phyloP scores from a whole-genome alignment of 2,329 filamentous ascomycete species.

The Cytospora leucostoma region DNA sequence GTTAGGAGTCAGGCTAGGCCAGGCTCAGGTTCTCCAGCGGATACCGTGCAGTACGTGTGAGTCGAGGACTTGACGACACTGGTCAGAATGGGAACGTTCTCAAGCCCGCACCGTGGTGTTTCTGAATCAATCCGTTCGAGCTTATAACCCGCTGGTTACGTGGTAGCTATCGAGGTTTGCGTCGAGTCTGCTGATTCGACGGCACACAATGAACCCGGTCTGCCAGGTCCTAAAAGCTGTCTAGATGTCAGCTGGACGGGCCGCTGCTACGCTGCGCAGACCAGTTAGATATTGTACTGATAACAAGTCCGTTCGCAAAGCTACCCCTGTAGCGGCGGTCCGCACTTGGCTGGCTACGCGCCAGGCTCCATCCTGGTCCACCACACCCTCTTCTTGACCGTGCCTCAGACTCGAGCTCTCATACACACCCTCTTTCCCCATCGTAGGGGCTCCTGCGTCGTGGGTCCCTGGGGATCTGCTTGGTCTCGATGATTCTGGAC shows the following conservation, averaged over 20 bases:
- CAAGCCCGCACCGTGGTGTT: slow-evolving; percentile 23
- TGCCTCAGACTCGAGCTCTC: slow-evolving; percentile 26
- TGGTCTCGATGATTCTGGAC: slow-evolving; percentile 23
- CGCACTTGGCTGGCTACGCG: slow-evolving; percentile 22
- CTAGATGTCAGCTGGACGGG: slow-evolving; percentile 23
- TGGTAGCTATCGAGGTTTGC: slow-evolving; percentile 17
- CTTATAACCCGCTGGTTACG: slow-evolving; percentile 8
- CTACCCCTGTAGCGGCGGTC: slow-evolving; percentile 16
- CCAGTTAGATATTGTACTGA: slow-evolving; percentile 25
- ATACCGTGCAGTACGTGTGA: not conserved
- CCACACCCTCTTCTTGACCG: slow-evolving; percentile 21
- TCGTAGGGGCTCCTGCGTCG: slow-evolving; percentile 1
- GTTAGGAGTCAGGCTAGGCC: not conserved
- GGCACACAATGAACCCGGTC: slow-evolving; percentile 17
- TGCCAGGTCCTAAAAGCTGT: slow-evolving; percentile 12
- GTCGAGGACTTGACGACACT: not conserved
- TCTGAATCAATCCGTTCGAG: slow-evolving; percentile 20
- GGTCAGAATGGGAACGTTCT: slow-evolving; percentile 6
- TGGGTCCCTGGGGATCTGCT: slow-evolving; percentile 4
- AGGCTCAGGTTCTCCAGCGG: slow-evolving; percentile 1
- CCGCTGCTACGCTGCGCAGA: slow-evolving; percentile 23
- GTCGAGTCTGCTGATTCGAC: slow-evolving; percentile 20
- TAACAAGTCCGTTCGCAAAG: slow-evolving; percentile 12
- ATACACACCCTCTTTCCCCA: slow-evolving; percentile 24
- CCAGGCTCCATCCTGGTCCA: slow-evolving; percentile 25